Base-by-base conservation (phyloP, 2,329 filamentous ascomycete species). In the Aspergillus awamori region DNA sequence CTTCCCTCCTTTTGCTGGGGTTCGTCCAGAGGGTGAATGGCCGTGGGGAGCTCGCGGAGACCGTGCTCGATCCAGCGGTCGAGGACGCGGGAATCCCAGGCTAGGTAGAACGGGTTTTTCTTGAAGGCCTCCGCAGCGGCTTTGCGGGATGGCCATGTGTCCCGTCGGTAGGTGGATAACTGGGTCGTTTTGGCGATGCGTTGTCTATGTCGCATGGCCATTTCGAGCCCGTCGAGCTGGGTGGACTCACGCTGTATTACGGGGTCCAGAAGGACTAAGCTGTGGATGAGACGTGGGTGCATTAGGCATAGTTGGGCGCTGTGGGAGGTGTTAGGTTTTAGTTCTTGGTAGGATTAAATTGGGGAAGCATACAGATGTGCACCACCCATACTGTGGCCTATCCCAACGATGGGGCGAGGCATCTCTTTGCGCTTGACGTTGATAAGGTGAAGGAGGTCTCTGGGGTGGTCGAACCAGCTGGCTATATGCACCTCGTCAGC, bases 311-410 rank as follows among this genome's bases (percentile, higher is more conserved):
- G 81, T 67, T 92, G 87, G 57, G 85, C 82, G 57, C 78, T 80
- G 65, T 13, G n/a, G 8, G 28, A 24, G 17, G 51, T 3, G 17
- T 56, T 56, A 30, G 28, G 5, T 2, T 43, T 10, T 11, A 8
- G 48, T 62, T 47, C 57, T 58, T 57, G 36, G 61, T 17, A 11
- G 48, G 54, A 26, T 5, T n/a, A 26, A 24, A 45, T 28, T 55
- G 22, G 5, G 8, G 49, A 15, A 39, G 70, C 74, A 67, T 49
- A 81, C 72, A 97, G 83, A 61, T 90, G 86, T 72, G 86, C 86
- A 65, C 85, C 93, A 67, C 94, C 94, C 82, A 96, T 93, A 68
- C 92, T 96, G 78, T 98, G 94, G 15, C 92, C 94, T 28, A 98
- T 77, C 59, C 91, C 93, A 64, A 97, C 78, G 20, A 97, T 81